These are phyloP conservation scores for Teratosphaeria epicoccoides DNA, from an alignment of 2,329 filamentous ascomycete species.

Conservation along the genomic window DNA sequence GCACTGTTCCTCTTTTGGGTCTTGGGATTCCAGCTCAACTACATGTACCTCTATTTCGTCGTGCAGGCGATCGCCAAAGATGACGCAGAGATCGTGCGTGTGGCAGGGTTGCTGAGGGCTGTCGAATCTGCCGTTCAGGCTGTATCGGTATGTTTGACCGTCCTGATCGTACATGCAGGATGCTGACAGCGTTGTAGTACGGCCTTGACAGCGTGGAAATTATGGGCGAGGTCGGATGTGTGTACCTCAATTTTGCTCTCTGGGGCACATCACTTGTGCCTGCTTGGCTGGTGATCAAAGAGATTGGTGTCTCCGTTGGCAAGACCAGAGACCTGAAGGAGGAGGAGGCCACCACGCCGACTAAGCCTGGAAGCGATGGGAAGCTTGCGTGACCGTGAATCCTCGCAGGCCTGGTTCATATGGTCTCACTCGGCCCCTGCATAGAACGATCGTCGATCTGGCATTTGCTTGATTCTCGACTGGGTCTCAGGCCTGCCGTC, in stretches of 20 bases:
- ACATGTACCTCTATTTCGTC: conserved; percentile 63
- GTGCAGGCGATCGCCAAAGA: conserved; percentile 53
- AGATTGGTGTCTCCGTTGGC: conserved; percentile 36
- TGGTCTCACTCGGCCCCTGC: no score
- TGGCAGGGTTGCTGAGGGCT: conserved; percentile 56
- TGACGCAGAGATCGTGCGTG: conserved; percentile 55
- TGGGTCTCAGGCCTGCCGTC: no score
- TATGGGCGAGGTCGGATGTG: conserved; percentile 54
- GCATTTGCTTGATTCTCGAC: not conserved
- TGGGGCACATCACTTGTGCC: conserved; percentile 56
- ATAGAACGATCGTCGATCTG: not conserved
- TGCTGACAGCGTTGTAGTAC: conserved; percentile 36
- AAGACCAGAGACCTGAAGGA: conserved; percentile 7
- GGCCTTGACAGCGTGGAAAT: conserved; percentile 52
- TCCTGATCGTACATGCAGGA: not conserved
- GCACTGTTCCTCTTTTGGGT: conserved; percentile 58
- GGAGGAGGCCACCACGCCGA: not conserved
- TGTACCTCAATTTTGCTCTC: conserved; percentile 61
- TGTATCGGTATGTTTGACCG: conserved; percentile 40
- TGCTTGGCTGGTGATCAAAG: conserved; percentile 54
- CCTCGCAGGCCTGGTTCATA: no score
- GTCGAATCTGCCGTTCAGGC: conserved; percentile 66
- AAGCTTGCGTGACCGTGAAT: not conserved
- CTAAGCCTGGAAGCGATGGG: not conserved
- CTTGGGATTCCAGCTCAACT: conserved; percentile 61